phyloP scores from a whole-genome alignment of 495 filamentous ascomycete species.

The Niebla homalea region DNA sequence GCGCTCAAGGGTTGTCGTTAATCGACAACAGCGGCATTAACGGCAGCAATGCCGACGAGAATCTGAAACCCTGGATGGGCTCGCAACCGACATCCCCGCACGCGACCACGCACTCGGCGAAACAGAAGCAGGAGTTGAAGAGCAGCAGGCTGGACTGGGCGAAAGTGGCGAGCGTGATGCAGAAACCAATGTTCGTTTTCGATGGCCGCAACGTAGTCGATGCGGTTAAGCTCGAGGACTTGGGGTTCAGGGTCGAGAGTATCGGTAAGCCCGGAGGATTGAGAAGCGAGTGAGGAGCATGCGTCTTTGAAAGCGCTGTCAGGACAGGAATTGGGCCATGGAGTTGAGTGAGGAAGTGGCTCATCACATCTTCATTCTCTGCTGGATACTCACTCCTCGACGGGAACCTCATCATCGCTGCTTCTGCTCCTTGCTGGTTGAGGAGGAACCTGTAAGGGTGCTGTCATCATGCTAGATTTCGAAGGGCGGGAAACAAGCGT shows the following conservation, averaged over 20 bases:
- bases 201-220: slow-evolving; percentile 57
- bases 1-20: not conserved
- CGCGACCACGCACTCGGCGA: not conserved
- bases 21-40: slow-evolving; percentile 3
- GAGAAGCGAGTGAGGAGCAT: not conserved
- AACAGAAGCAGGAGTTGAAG: slow-evolving; percentile 5
- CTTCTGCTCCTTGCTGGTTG: not conserved
- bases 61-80: not conserved
- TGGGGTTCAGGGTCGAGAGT: slow-evolving; percentile 35
- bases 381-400: not conserved
- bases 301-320: not conserved
- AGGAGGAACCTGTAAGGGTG: not conserved
- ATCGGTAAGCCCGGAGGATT: slow-evolving; percentile 13
- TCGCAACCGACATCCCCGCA: not conserved
- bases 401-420: not conserved
- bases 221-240: slow-evolving; percentile 34
- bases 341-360: not conserved
- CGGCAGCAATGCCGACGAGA: slow-evolving; percentile 6
- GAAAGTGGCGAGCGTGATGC: slow-evolving; percentile 40
- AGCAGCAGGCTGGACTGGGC: slow-evolving; percentile 36
- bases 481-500: not conserved
- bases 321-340: not conserved
- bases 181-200: slow-evolving; percentile 55
- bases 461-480: too few relatives aligned
- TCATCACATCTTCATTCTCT: not conserved